Conservation (phyloP, 805 yeast species). For the Cyberlindnera mississippiensis region DNA sequence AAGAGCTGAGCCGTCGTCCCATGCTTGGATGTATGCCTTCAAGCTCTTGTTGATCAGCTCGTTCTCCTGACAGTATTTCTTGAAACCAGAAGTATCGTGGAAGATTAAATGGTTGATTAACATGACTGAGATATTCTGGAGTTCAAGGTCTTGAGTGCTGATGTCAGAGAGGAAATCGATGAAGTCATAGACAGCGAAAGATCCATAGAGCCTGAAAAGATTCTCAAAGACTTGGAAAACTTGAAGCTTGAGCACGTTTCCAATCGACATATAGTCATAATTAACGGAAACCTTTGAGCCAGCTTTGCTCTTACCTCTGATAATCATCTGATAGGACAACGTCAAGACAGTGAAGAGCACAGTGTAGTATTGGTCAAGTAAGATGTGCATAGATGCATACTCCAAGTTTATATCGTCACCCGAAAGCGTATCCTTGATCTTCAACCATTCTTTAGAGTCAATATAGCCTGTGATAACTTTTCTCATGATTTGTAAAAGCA, state of each 20-base stretch:
- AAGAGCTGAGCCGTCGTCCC: conserved; percentile 33
- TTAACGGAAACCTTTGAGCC: conserved; percentile 5
- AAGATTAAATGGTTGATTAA: conserved; percentile 31
- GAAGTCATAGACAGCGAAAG: conserved; percentile 32
- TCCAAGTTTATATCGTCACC: conserved; percentile 8
- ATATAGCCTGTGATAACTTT: conserved; percentile 9
- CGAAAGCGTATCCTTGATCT: conserved; percentile 6
- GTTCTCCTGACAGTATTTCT: conserved; percentile 19
- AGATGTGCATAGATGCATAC: conserved; percentile 10
- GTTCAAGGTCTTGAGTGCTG: conserved; percentile 31
- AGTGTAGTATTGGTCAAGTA: conserved; percentile 18
- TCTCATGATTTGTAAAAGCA: conserved; percentile 9
- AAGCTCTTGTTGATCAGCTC: conserved; percentile 26
- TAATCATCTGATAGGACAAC: conserved; percentile 15
- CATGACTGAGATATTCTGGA: conserved; percentile 31
- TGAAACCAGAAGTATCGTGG: conserved; percentile 11
- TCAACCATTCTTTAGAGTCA: conserved; percentile 3
- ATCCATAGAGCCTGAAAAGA: conserved; percentile 33
- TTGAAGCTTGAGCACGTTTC: conserved; percentile 23
- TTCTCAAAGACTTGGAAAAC: conserved; percentile 30
- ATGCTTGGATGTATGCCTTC: conserved; percentile 23
- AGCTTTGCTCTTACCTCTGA: conserved; percentile 19
- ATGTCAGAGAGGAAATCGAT: conserved; percentile 32
- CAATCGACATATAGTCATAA: conserved; percentile 16
- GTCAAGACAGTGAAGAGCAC: conserved; percentile 12